A percentile compares a stretch with the other conserved stretches of the same genome.
These are phyloP conservation scores for Acacia concinna DNA, from an alignment of 331 rosid genomes.

Conservation along the genomic window DNA sequence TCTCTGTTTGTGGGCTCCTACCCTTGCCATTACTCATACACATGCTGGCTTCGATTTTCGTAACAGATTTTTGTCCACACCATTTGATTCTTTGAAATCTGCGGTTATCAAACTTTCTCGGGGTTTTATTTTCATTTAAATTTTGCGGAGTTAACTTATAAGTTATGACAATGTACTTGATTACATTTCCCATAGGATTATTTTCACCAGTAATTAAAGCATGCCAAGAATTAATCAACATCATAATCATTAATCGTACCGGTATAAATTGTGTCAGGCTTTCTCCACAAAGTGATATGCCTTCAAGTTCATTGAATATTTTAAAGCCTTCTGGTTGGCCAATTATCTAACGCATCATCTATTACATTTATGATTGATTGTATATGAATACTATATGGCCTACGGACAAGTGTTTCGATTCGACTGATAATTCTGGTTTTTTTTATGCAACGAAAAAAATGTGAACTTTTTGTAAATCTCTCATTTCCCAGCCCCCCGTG, in stretches of 20 bases:
- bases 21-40: neutral
- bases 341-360: neutral
- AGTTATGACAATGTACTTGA: no score
- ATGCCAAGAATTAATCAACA: neutral
- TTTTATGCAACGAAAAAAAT: no score
- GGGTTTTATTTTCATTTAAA: no score
- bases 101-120: neutral
- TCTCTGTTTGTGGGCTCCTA: slow-evolving; percentile 6
- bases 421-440: neutral
- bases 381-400: neutral
- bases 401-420: slow-evolving; percentile 4
- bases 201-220: neutral
- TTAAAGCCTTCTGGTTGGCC: neutral
- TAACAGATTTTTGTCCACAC: neutral
- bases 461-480: no score
- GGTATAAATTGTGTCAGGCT: neutral
- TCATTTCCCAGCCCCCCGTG: neutral
- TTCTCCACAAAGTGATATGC: neutral
- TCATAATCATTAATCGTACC: neutral
- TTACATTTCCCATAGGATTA: neutral
- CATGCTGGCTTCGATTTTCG: neutral
- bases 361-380: neutral
- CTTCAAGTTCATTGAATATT: neutral
- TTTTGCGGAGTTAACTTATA: no score
- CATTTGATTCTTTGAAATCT: neutral